These are phyloP conservation scores for Aspergillus fructus DNA, from an alignment of 2,329 filamentous ascomycete genomes.

Conservation along the genomic window DNA sequence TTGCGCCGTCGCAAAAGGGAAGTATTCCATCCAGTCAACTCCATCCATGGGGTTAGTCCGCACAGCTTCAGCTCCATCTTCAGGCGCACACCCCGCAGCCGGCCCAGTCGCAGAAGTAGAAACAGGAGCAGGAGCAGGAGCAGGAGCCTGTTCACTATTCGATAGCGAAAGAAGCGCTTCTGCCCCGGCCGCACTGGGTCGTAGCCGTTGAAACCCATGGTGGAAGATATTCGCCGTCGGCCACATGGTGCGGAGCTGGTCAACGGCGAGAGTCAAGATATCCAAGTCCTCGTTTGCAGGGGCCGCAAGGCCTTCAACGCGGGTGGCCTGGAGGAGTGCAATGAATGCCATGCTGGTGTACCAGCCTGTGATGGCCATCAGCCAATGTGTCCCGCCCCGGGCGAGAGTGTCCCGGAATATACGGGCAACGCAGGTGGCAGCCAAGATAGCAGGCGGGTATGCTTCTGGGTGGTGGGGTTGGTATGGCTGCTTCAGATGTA, in stretches of 20 bases:
- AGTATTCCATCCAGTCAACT: slow-evolving; percentile 11
- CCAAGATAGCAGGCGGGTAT: slow-evolving; percentile 37
- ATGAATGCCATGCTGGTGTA: slow-evolving; percentile 45
- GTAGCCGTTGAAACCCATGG: slow-evolving; percentile 31
- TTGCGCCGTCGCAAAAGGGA: slow-evolving; percentile 10
- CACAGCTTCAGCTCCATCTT: too few relatives aligned
- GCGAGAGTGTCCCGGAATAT: slow-evolving; percentile 42
- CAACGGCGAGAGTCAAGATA: slow-evolving; percentile 31
- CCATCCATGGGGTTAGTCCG: slow-evolving; percentile 1
- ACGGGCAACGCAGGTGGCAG: slow-evolving; percentile 40
- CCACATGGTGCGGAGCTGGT: slow-evolving; percentile 38
- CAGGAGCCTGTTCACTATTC: background rate
- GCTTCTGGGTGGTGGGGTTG: slow-evolving; percentile 34
- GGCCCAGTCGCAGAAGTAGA: background rate
- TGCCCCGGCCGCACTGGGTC: slow-evolving; percentile 6
- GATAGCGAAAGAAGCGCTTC: background rate
- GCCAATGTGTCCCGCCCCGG: slow-evolving; percentile 40
- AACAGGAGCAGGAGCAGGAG: background rate
- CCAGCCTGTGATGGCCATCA: slow-evolving; percentile 48
- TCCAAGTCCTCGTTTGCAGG: slow-evolving; percentile 36
- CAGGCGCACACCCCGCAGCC: too few relatives aligned
- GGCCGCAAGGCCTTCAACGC: slow-evolving; percentile 29
- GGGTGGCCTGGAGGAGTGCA: slow-evolving; percentile 41
- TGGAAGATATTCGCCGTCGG: slow-evolving; percentile 37
- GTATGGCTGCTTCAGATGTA: slow-evolving; percentile 35